Conservation (phyloP, 768 basidiomycete species). For the Myochromella boudieri region DNA sequence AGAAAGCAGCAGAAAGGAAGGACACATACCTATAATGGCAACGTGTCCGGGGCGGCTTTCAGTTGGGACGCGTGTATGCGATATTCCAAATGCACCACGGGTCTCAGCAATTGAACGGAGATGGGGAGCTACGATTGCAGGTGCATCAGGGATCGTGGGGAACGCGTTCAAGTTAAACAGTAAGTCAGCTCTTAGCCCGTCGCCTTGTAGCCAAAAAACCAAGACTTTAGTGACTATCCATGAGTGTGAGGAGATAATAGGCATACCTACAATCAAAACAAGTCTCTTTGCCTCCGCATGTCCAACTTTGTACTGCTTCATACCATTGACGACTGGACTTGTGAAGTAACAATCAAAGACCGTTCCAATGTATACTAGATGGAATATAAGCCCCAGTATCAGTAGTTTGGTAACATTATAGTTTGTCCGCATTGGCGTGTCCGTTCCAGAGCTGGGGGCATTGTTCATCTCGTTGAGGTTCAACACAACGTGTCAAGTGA, state of each 20-base stretch:
- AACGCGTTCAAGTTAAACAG: constrained; percentile 68
- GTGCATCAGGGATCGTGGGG: constrained; percentile 45
- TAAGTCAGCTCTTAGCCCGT: constrained; percentile 83
- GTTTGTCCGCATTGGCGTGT: constrained; percentile 7
- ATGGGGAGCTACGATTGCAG: constrained; percentile 70
- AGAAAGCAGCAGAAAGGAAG: neutral
- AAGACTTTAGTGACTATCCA: neutral
- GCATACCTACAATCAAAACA: constrained; percentile 76
- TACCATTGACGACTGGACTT: constrained; percentile 78
- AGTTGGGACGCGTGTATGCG: constrained; percentile 85
- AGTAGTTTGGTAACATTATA: constrained; percentile 51
- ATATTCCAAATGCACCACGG: constrained; percentile 79
- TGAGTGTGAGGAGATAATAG: neutral
- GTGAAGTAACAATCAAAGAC: constrained; percentile 90
- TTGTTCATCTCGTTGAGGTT: constrained; percentile 7
- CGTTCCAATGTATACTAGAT: constrained; percentile 68
- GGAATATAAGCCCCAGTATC: constrained; percentile 70
- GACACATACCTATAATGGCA: constrained; percentile 69
- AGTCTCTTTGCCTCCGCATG: constrained; percentile 64
- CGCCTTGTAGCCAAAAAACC: constrained; percentile 43
- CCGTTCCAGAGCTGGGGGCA: neutral
- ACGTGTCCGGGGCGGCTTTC: constrained; percentile 89
- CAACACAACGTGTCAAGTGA: too few relatives aligned
- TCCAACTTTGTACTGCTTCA: constrained; percentile 52
- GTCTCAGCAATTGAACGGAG: constrained; percentile 64